Evolutionary conservation across 805 yeast genomes (phyloP).

Genomic region (Barnettozyma sp.): DNA sequence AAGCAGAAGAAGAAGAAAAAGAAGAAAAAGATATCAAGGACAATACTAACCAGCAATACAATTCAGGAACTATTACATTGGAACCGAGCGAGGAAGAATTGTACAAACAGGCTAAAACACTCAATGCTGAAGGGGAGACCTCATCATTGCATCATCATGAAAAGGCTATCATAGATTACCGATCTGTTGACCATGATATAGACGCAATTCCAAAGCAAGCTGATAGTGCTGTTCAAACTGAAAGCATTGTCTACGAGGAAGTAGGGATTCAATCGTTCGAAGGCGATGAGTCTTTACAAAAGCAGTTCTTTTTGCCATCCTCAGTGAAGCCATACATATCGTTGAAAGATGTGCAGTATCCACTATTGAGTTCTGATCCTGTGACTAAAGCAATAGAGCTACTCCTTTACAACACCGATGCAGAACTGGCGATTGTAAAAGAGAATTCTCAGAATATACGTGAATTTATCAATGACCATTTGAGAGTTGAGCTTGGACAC

Average conservation of each 20-base stretch:
- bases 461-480: slow-evolving; percentile 29
- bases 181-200: slow-evolving; percentile 1
- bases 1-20: not conserved
- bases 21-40: slow-evolving; percentile 1
- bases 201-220: slow-evolving; percentile 3
- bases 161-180: not conserved
- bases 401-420: slow-evolving; percentile 24
- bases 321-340: slow-evolving; percentile 15
- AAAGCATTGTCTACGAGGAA: slow-evolving; percentile 4
- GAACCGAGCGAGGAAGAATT: slow-evolving; percentile 13
- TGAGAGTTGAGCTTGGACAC: slow-evolving; percentile 22
- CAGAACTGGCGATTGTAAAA: slow-evolving; percentile 29
- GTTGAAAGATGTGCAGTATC: slow-evolving; percentile 19
- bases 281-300: slow-evolving; percentile 28
- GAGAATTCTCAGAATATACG: slow-evolving; percentile 26
- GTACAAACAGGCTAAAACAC: slow-evolving; percentile 11
- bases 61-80: slow-evolving; percentile 1
- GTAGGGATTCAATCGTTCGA: slow-evolving; percentile 24
- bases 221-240: slow-evolving; percentile 15
- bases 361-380: slow-evolving; percentile 16
- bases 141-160: not conserved
- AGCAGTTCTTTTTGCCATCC: slow-evolving; percentile 18
- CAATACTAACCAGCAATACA: too few relatives aligned
- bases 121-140: slow-evolving; percentile 11
- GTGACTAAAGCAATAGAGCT: slow-evolving; percentile 15